Percentiles rank a stretch among this genome's conserved stretches.
phyloP scores from a whole-genome alignment of 345 rosid genomes.

The Gossypium raimondii region DNA sequence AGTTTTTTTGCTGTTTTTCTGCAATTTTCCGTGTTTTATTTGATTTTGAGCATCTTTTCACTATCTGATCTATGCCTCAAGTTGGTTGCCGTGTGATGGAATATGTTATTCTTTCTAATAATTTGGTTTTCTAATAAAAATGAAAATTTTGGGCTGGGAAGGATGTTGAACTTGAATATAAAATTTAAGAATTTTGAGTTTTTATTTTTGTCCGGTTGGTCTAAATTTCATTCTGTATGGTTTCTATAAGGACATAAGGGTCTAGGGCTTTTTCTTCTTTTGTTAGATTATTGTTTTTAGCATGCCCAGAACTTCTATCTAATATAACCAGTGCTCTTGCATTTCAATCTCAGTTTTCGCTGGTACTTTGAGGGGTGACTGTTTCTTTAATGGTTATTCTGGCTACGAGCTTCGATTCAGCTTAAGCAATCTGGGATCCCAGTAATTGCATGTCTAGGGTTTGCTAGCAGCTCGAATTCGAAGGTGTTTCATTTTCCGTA shows the following conservation, averaged over 20 bases:
- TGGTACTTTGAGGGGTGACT: not conserved
- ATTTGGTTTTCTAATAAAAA: not conserved
- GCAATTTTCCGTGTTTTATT: not conserved
- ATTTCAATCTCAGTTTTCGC: not conserved
- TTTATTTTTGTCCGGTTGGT: not conserved
- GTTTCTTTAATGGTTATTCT: not conserved
- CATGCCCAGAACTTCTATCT: too few relatives aligned
- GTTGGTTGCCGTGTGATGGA: not conserved
- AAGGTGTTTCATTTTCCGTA: not conserved
- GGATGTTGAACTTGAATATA: not conserved
- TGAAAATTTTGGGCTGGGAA: not conserved
- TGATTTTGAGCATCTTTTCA: not conserved
- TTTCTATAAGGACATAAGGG: not conserved
- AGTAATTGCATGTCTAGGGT: constrained; percentile 16
- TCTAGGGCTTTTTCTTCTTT: not conserved
- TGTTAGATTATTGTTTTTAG: not conserved
- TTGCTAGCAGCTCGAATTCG: constrained; percentile 3
- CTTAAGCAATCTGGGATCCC: constrained; percentile 17
- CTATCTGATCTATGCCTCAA: constrained; percentile 18
- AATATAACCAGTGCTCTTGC: not conserved
- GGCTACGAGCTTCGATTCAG: constrained; percentile 11
- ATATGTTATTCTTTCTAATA: not conserved
- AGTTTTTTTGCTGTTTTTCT: constrained; percentile 6
- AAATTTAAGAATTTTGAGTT: not conserved
- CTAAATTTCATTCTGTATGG: not conserved